A percentile compares a stretch with the other conserved stretches of the same genome.
Evolutionary conservation across 148 eudicot species (phyloP).

Genomic region (Oxyria digyna): DNA sequence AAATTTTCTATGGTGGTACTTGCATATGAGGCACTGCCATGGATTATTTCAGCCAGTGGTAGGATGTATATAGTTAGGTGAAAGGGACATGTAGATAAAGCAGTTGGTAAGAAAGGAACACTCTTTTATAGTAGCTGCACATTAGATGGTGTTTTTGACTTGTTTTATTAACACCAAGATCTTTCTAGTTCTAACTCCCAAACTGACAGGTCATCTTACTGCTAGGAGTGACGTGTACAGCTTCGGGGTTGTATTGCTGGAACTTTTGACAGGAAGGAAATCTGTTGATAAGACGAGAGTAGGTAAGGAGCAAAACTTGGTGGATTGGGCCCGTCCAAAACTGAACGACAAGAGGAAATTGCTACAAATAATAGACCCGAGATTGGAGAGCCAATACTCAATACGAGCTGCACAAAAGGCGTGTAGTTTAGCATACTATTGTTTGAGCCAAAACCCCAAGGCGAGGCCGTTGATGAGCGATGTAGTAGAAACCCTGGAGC

Average conservation of each 20-base stretch:
- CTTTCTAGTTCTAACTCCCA: not conserved
- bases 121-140: not conserved
- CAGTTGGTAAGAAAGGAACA: not conserved
- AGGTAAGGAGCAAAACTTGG: slow-evolving; percentile 85
- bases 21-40: not conserved
- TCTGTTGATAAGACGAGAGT: slow-evolving; percentile 93
- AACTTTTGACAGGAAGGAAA: slow-evolving; percentile 82
- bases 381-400: slow-evolving; percentile 85
- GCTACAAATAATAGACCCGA: slow-evolving; percentile 78
- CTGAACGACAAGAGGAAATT: slow-evolving; percentile 83
- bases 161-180: not conserved
- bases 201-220: slow-evolving; percentile 79
- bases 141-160: no score
- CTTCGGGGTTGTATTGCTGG: slow-evolving; percentile 91
- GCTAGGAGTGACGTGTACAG: slow-evolving; percentile 97
- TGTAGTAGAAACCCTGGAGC: slow-evolving; percentile 91
- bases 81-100: not conserved
- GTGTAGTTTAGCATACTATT: slow-evolving; percentile 91
- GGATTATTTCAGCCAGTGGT: not conserved
- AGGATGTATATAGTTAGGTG: not conserved
- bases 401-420: slow-evolving; percentile 90
- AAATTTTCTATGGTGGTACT: not conserved
- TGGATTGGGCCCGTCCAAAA: slow-evolving; percentile 96
- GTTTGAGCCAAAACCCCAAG: slow-evolving; percentile 93
- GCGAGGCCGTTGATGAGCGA: slow-evolving; percentile 97